A percentile compares a stretch with the other conserved stretches of the same genome.
phyloP scores from a whole-genome alignment of 2,329 filamentous ascomycete genomes.

The Magnaporthiopsis incrustans region DNA sequence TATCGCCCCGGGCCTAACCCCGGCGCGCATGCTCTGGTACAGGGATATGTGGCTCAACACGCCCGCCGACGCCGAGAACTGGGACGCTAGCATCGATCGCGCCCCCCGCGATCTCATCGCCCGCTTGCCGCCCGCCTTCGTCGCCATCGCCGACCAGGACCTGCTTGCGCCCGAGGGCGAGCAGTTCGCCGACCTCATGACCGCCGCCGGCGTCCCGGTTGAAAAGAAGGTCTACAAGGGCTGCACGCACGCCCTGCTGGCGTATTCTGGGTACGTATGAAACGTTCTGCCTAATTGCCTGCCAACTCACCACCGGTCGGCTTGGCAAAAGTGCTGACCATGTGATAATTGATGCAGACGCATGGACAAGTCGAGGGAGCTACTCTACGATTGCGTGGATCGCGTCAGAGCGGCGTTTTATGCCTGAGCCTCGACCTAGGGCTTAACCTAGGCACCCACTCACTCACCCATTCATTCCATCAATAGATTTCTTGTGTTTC shows the following conservation, averaged over 20 bases:
- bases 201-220: constrained; percentile 9
- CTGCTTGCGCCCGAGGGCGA: constrained; percentile 24
- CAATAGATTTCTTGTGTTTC: neutral
- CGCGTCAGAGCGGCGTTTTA: neutral
- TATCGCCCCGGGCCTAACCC: constrained; percentile 22
- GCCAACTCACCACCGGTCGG: neutral
- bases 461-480: neutral
- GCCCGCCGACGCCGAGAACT: constrained; percentile 16
- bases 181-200: constrained; percentile 20
- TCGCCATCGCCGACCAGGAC: constrained; percentile 24
- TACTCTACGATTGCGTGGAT: neutral
- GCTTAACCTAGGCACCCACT: neutral
- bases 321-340: neutral
- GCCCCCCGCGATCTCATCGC: constrained; percentile 17
- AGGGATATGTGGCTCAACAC: constrained; percentile 23
- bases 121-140: constrained; percentile 22
- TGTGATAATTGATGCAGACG: neutral
- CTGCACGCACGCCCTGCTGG: constrained; percentile 5
- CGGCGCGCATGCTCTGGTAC: constrained; percentile 26
- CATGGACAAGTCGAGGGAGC: constrained; percentile 2
- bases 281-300: neutral
- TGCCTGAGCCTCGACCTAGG: neutral
- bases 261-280: constrained; percentile 2
- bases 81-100: constrained; percentile 24
- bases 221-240: constrained; percentile 17